Percentiles rank a stretch among this genome's conserved stretches.
phyloP scores from a whole-genome alignment of 495 filamentous ascomycete species.

The Penicillium cosmopolitanum region DNA sequence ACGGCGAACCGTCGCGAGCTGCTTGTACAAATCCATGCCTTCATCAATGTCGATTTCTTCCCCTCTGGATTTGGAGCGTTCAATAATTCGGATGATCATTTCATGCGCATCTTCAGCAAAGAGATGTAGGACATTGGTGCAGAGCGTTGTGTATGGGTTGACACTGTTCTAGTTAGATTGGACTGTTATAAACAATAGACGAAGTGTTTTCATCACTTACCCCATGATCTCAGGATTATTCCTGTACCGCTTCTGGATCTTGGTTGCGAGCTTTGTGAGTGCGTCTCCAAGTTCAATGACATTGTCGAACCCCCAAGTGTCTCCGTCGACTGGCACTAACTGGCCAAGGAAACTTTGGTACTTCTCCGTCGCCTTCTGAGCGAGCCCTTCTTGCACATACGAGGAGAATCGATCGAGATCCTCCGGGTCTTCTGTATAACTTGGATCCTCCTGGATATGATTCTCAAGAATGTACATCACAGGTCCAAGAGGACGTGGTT shows the following conservation, averaged over 20 bases:
- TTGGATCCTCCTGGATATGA: constrained; percentile 78
- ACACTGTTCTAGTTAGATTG: constrained; percentile 51
- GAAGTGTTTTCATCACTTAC: constrained; percentile 38
- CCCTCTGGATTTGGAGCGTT: constrained; percentile 65
- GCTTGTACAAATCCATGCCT: constrained; percentile 90
- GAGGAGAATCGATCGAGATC: constrained; percentile 69
- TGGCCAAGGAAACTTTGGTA: constrained; percentile 74
- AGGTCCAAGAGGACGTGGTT: constrained; percentile 75
- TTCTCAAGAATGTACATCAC: constrained; percentile 82
- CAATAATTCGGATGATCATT: constrained; percentile 77
- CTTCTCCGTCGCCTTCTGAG: constrained; percentile 69
- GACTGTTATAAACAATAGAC: constrained; percentile 6
- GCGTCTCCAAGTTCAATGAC: constrained; percentile 86
- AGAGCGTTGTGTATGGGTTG: constrained; percentile 77
- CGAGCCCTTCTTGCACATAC: constrained; percentile 72
- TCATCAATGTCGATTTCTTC: constrained; percentile 84
- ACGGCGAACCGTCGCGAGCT: constrained; percentile 78
- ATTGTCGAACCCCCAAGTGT: constrained; percentile 83
- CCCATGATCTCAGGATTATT: constrained; percentile 91
- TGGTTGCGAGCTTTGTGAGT: constrained; percentile 78
- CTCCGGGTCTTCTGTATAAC: constrained; percentile 69
- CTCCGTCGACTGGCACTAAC: constrained; percentile 72
- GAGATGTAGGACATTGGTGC: constrained; percentile 81
- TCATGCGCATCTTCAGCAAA: constrained; percentile 87
- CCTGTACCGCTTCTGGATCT: constrained; percentile 87